Conservation (phyloP, 2,329 filamentous ascomycete genomes). For the Neoarthrinium moseri region DNA sequence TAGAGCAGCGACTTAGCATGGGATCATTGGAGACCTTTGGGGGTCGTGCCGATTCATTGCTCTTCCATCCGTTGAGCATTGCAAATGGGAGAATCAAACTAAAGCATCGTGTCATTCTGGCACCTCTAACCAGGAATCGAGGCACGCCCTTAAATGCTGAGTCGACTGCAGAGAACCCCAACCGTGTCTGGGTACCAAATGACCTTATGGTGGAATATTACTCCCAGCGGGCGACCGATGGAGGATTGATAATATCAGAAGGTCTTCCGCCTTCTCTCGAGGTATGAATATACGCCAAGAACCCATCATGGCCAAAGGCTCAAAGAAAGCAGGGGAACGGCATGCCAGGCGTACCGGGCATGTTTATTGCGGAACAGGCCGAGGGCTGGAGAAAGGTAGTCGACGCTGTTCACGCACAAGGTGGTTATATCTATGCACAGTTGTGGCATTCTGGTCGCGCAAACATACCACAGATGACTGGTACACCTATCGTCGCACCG, state of each 20-base stretch:
- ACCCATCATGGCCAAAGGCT: no score
- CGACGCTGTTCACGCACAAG: constrained; percentile 58
- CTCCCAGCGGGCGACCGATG: not conserved
- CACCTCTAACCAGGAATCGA: not conserved
- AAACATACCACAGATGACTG: not conserved
- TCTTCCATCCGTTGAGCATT: no score
- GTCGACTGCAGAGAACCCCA: no score
- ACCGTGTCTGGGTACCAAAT: no score
- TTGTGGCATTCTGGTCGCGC: constrained; percentile 57
- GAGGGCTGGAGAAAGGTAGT: constrained; percentile 56
- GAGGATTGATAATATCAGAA: not conserved
- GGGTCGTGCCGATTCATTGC: no score
- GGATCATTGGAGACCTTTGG: no score
- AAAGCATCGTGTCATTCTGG: not conserved
- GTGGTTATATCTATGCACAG: constrained; percentile 56
- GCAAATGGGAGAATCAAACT: not conserved
- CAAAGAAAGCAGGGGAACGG: no score
- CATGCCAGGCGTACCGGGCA: constrained; percentile 53
- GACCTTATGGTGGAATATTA: not conserved
- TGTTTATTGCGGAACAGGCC: constrained; percentile 51
- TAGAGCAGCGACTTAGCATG: no score
- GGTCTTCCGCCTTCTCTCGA: not conserved
- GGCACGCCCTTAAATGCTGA: not conserved
- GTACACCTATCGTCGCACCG: not conserved
- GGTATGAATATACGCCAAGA: not conserved